A percentile compares a stretch with the other conserved stretches of the same genome.
Evolutionary conservation across 139 green algal species (phyloP).

Genomic region (Micromonas pusilla): DNA sequence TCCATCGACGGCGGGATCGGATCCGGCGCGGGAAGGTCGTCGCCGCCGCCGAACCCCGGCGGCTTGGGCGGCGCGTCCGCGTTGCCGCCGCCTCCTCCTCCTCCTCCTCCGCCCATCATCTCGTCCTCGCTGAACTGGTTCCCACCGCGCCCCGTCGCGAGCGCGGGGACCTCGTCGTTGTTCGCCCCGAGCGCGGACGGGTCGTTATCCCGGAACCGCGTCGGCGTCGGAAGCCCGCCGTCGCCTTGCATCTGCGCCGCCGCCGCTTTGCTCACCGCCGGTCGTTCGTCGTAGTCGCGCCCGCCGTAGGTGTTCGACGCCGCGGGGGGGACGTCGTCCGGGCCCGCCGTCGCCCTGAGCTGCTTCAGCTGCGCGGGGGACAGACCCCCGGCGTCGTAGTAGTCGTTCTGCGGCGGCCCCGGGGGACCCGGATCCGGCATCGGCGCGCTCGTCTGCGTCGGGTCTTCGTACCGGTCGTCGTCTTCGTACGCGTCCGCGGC

Average conservation of each 20-base stretch:
- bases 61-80: slow-evolving; percentile 13
- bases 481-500: not conserved
- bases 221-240: no score
- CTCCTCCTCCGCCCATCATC: no score
- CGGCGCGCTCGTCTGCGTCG: not conserved
- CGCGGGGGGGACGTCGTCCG: not conserved
- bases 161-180: slow-evolving; percentile 17
- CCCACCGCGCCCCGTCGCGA: not conserved
- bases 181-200: not conserved
- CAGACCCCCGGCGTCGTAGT: not conserved
- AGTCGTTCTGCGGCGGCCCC: no score
- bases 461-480: not conserved
- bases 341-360: not conserved
- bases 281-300: not conserved
- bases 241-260: no score
- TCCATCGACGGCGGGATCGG: slow-evolving; percentile 36
- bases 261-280: not conserved
- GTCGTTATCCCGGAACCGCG: not conserved
- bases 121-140: no score
- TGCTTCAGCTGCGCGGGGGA: not conserved
- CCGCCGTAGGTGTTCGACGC: not conserved
- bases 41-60: not conserved
- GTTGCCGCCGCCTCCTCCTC: no score
- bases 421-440: no score
- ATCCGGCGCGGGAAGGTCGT: slow-evolving; percentile 62